A percentile compares a stretch with the other conserved stretches of the same genome.
Evolutionary conservation across 2,329 filamentous ascomycete species (phyloP).

Genomic region (Exophiala dermatitidis): DNA sequence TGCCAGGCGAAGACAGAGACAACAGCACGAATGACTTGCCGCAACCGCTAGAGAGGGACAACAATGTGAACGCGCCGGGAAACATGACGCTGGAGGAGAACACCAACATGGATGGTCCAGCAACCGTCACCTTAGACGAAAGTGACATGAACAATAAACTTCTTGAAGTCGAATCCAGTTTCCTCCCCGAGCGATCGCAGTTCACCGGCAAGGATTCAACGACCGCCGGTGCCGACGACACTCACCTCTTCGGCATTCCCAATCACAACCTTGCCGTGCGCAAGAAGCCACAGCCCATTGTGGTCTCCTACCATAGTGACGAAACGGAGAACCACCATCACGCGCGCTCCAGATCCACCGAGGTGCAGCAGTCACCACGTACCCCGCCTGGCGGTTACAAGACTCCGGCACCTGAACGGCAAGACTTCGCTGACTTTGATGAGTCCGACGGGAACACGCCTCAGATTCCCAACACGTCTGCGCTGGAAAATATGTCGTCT

Average conservation of each 20-base stretch:
- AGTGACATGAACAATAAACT: conserved; percentile 53
- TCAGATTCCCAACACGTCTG: conserved; percentile 32
- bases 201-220: conserved; percentile 29
- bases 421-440: conserved; percentile 18
- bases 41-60: too few species aligned
- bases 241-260: conserved; percentile 37
- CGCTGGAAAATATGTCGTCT: conserved; percentile 38
- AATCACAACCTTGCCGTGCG: conserved; percentile 25
- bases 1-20: too few species aligned
- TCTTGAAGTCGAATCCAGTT: conserved; percentile 58
- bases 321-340: conserved; percentile 8
- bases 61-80: too few species aligned
- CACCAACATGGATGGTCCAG: conserved; percentile 10
- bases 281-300: conserved; percentile 19
- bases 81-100: conserved; percentile 11
- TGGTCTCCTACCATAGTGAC: conserved; percentile 9
- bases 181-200: conserved; percentile 49
- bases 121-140: conserved; percentile 44
- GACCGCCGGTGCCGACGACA: conserved; percentile 37
- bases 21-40: too few species aligned
- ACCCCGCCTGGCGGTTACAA: conserved; percentile 29
- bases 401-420: conserved; percentile 27
- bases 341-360: background rate
- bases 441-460: conserved; percentile 22
- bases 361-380: conserved; percentile 19